phyloP scores from a whole-genome alignment of 2,329 filamentous ascomycete genomes.

The Penicillium corylophilum region DNA sequence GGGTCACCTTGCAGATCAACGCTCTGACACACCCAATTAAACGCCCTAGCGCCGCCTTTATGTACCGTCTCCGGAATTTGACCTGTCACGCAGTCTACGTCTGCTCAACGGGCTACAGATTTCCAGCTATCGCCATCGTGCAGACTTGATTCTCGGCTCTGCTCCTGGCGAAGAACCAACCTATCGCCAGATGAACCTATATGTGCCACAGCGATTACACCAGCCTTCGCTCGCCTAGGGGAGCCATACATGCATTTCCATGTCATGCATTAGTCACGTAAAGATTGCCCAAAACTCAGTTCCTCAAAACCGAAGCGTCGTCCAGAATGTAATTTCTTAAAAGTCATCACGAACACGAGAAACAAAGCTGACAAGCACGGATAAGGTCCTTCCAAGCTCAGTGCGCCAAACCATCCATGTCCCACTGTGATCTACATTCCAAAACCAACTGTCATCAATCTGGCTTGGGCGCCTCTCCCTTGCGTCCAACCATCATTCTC shows the following conservation, averaged over 20 bases:
- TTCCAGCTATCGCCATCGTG: conserved; percentile 11
- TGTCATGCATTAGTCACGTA: neutral
- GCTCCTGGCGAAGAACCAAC: neutral
- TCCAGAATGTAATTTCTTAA: neutral
- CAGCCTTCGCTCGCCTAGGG: neutral
- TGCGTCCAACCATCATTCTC: conserved; percentile 15
- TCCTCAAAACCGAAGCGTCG: neutral
- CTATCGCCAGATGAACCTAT: neutral
- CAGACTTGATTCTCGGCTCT: conserved; percentile 2
- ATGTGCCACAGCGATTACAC: neutral
- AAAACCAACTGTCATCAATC: conserved; percentile 19
- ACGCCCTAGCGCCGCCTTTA: neutral
- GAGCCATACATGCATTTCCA: neutral
- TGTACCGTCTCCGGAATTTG: conserved; percentile 13
- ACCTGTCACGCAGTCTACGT: conserved; percentile 12
- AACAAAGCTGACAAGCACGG: neutral
- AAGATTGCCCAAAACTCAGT: neutral
- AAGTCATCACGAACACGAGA: neutral
- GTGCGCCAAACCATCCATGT: neutral
- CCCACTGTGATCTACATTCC: conserved; percentile 24
- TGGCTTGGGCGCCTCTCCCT: conserved; percentile 15
- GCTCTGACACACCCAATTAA: conserved; percentile 8
- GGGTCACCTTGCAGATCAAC: conserved; percentile 15
- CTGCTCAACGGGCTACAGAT: conserved; percentile 4
- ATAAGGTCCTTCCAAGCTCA: neutral